Percentiles rank a stretch among this genome's conserved stretches.
Evolutionary conservation across 352 stramenopile species (phyloP).

Genomic region (Pythium pectinolyticum): DNA sequence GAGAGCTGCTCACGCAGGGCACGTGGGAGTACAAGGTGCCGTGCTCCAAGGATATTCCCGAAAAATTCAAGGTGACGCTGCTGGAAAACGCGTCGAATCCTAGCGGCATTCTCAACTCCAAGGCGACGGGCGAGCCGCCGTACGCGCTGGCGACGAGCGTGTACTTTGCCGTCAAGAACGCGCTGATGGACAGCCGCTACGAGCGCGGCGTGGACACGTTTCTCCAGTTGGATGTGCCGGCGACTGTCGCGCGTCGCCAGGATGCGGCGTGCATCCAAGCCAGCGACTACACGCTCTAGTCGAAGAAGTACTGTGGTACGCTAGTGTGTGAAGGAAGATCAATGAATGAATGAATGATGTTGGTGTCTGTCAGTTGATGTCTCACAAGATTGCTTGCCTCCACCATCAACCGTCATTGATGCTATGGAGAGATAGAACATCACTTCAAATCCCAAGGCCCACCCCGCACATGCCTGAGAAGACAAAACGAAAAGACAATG

Average conservation of each 20-base stretch:
- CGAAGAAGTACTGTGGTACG: background rate
- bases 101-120: constrained; percentile 40
- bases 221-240: constrained; percentile 47
- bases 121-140: constrained; percentile 50
- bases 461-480: no score
- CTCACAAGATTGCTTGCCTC: no score
- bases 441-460: no score
- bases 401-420: no score
- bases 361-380: no score
- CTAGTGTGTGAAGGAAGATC: background rate
- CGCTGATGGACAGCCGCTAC: constrained; percentile 33
- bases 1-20: constrained; percentile 37
- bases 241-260: constrained; percentile 39
- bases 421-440: no score
- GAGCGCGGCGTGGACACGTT: constrained; percentile 35
- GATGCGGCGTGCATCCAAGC: constrained; percentile 33
- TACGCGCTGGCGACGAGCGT: constrained; percentile 38
- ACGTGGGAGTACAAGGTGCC: constrained; percentile 63
- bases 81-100: constrained; percentile 36
- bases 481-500: background rate
- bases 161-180: constrained; percentile 47
- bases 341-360: no score
- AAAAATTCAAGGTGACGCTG: constrained; percentile 45
- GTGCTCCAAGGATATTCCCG: constrained; percentile 41
- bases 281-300: constrained; percentile 31